Base-by-base conservation (phyloP, 176 grass and related monocot genomes). In the Tuctoria greenei region DNA sequence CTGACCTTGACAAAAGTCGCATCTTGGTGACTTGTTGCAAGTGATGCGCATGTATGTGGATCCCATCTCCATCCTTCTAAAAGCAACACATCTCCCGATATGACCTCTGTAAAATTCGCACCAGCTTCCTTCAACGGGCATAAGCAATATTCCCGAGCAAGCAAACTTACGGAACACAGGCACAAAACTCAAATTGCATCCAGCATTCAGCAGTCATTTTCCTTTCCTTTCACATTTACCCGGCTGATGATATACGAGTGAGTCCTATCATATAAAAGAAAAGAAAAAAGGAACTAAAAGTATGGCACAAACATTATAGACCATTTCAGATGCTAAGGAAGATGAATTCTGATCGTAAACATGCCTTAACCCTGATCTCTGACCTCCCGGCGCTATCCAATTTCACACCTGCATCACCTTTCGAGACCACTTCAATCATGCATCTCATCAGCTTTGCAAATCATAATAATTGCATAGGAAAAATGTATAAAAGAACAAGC, bases 401-500 rank as follows among this genome's bases (percentile, higher is more conserved):
- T 61, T 51, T 64, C 57, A 55, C 71, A 86, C 90, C 84, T 82
- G 82, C 83, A 79, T 73, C 84, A 87, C 82, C 81, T 86, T 91
- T 82, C 6, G 43, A 74, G 57, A 73, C 74, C 74, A 89, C 67
- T 67, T 84, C 84, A 69, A 83, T 74, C 59, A 80, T 59, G 72
- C 56, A 56, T 43, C 72, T 85, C 35, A 49, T 61, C 27, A 8
- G 49, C 75, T 88, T 84, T 73, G 77, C 17, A 86, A 16, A 79
- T 18, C 38, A 66, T 44, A 67, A 74, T 50, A 81, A 71, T 74
- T 28, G 85, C 42, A 74, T 28, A 61, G 45, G 16, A 13, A 47
- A 13, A 47, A 61, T 10, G 47, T 78, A 39, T 46, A 45, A 65
- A 58, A 49, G 1, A 27, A 38, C 7, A 28, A 27, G 39, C 24